Base-by-base conservation (phyloP, 2,329 filamentous ascomycete genomes). In the Triangularia verruculosa region DNA sequence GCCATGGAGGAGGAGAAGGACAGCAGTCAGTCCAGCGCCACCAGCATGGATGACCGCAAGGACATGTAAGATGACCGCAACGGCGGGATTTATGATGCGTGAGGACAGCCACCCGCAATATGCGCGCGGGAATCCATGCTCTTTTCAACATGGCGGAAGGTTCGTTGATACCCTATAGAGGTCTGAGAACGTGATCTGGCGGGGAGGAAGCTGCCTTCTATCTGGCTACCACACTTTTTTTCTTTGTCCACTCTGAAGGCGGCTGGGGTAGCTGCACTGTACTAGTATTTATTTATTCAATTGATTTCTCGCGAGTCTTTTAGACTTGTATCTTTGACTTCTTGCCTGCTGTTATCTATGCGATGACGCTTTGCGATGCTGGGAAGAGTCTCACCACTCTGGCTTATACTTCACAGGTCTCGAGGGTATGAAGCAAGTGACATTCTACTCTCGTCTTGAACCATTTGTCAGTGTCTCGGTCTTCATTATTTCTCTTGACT, bases 1-100 rank as follows among this genome's bases (percentile, higher is more conserved):
- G 83, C 59, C 27, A 83, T 57, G 28, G 85, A 89, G 61, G 83
- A 89, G 66, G 76, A 83, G 64, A 84, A 85, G 79, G 51, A 54
- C 22, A 28, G 25, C 22, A 54, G 25, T 15, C 22, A 25, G 51
- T 24, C 51, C 20, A 54, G 22, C 51, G 22, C 51, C 11, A 15
- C 82, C 72, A 89, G 76, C 68, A 73, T 75, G 69, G 82, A 84
- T 60, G 82, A 85, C 32, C 66, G 67, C 66, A 72, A 74, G 70
- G 71, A 70, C 56, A 62, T 62, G 56, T 69, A 68, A 62, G 51
- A 56, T 30, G 25, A 43, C 2, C 17, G 51, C 20, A 34, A 53
- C 2, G 12, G n/a, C 15, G 64, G 30, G 30, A 27, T n/a, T 54
- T 24, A 54, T 25, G 13, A 54, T 24, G 13, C 51, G 25, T 30